Evolutionary conservation across 2,329 filamentous ascomycete genomes (phyloP).

Genomic region (Biscogniauxia sp.): DNA sequence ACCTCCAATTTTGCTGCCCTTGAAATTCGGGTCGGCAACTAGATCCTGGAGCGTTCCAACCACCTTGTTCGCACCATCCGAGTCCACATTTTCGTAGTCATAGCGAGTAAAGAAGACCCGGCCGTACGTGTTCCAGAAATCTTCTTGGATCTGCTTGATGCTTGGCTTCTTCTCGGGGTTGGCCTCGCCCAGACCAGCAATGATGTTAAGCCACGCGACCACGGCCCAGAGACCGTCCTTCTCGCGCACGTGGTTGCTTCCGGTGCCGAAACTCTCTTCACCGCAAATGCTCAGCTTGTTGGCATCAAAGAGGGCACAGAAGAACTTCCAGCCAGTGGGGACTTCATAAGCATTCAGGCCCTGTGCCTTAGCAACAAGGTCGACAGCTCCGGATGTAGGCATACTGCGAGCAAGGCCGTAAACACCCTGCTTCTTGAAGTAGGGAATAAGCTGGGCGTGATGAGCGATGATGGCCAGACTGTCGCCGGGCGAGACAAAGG

Average conservation of each 20-base stretch:
- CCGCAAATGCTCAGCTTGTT: constrained; percentile 98
- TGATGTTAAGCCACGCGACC: constrained; percentile 97
- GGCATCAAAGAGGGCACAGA: constrained; percentile 92
- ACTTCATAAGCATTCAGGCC: constrained; percentile 92
- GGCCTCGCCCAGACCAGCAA: constrained; percentile 85
- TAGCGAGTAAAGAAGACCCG: constrained; percentile 99
- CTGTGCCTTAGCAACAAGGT: constrained; percentile 94
- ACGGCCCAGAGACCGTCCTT: constrained; percentile 99
- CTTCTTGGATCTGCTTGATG: constrained; percentile 93
- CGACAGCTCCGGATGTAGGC: constrained; percentile 94
- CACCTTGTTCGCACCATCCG: constrained; percentile 86
- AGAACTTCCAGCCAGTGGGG: constrained; percentile 98
- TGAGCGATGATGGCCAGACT: constrained; percentile 97
- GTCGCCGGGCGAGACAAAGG: constrained; percentile 95
- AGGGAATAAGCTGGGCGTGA: constrained; percentile 92
- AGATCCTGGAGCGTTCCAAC: constrained; percentile 77
- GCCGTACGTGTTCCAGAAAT: constrained; percentile 96
- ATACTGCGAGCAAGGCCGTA: constrained; percentile 95
- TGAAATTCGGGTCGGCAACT: constrained; percentile 70
- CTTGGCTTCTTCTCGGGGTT: constrained; percentile 78
- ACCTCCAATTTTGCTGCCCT: constrained; percentile 79
- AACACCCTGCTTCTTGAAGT: constrained; percentile 97
- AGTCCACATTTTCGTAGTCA: constrained; percentile 95
- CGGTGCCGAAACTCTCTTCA: constrained; percentile 97
- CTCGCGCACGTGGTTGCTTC: constrained; percentile 97